phyloP scores from a whole-genome alignment of 202 grass and related monocot genomes.

The Zoysia matrella region DNA sequence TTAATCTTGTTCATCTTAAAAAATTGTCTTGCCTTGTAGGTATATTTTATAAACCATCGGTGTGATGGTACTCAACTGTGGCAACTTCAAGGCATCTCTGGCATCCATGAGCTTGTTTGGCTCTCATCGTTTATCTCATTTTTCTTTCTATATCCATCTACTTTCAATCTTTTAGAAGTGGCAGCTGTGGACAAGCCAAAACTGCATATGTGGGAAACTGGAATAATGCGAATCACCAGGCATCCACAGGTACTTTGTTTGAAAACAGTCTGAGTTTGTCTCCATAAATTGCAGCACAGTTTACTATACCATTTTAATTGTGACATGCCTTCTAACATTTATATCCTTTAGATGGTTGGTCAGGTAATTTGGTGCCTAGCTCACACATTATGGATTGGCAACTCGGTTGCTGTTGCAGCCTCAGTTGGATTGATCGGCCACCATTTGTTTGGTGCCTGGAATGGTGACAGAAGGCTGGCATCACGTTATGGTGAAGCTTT shows the following conservation, averaged over 20 bases:
- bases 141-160: constrained; percentile 93
- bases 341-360: constrained; percentile 75
- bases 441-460: constrained; percentile 97
- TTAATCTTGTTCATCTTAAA: constrained; percentile 30
- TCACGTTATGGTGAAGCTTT: constrained; percentile 72
- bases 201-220: constrained; percentile 96
- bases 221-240: constrained; percentile 91
- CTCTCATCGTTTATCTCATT: constrained; percentile 81
- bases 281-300: constrained; percentile 4
- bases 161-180: constrained; percentile 97
- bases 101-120: constrained; percentile 88
- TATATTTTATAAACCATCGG: constrained; percentile 97
- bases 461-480: constrained; percentile 76
- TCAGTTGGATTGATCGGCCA: constrained; percentile 79
- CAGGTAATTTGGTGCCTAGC: constrained; percentile 98
- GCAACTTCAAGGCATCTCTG: constrained; percentile 73
- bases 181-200: constrained; percentile 95
- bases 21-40: constrained; percentile 54
- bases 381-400: constrained; percentile 94
- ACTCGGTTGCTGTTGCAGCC: constrained; percentile 68
- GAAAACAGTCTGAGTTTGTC: background rate
- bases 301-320: background rate
- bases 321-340: constrained; percentile 20
- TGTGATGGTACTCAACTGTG: constrained; percentile 87
- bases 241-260: constrained; percentile 80